These are phyloP conservation scores for Punica granatum DNA, from an alignment of 345 rosid genomes.

Conservation along the genomic window DNA sequence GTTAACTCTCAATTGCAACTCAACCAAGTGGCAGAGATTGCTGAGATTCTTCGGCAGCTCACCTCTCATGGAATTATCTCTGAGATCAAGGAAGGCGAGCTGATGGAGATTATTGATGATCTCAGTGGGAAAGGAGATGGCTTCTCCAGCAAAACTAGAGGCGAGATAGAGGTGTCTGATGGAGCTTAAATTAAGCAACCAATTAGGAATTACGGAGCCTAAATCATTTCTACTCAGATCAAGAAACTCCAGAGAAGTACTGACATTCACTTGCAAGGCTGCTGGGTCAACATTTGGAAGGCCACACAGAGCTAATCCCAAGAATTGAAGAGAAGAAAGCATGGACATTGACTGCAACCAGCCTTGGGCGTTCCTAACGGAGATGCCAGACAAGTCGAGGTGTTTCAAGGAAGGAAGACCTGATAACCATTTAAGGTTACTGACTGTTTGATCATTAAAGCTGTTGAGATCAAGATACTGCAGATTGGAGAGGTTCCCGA, in stretches of 20 bases:
- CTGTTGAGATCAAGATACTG: too few relatives aligned
- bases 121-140: background rate
- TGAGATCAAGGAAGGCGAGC: background rate
- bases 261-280: background rate
- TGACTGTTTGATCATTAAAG: too few relatives aligned
- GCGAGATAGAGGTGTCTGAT: background rate
- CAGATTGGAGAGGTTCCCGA: too few relatives aligned
- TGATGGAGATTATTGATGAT: background rate
- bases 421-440: background rate
- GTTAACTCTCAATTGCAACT: fast-evolving
- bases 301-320: background rate
- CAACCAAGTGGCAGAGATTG: background rate
- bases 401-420: background rate
- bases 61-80: background rate
- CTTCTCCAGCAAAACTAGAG: fast-evolving
- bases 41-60: background rate
- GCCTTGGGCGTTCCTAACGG: background rate
- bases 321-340: background rate
- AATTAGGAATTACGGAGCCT: background rate
- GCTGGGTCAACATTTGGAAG: background rate
- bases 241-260: background rate
- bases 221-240: background rate
- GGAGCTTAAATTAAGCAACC: background rate
- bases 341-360: background rate
- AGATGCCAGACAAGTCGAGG: background rate